phyloP scores from a whole-genome alignment of 1,284 basidiomycete species.

The Trametes polyzona region DNA sequence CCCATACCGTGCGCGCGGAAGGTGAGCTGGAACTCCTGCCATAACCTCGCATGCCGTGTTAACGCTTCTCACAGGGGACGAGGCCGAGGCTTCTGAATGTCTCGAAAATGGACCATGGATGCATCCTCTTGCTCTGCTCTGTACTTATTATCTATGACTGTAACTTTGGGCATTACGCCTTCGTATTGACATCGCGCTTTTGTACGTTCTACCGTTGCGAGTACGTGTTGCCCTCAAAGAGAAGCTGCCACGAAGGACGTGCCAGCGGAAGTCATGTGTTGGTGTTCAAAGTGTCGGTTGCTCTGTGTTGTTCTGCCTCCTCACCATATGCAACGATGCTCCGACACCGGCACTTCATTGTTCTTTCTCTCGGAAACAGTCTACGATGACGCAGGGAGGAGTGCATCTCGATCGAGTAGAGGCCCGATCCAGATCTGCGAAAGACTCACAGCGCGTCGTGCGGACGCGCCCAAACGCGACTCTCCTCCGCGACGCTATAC shows the following conservation, averaged over 20 bases:
- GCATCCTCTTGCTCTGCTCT: conserved; percentile 19
- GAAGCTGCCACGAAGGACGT: too few relatives aligned
- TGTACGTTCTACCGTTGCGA: background rate
- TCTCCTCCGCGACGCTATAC: too few relatives aligned
- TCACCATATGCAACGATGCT: too few relatives aligned
- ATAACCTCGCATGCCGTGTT: background rate
- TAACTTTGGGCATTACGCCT: conserved; percentile 28
- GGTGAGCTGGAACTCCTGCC: conserved; percentile 58
- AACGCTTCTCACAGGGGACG: conserved; percentile 55
- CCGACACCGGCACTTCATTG: too few relatives aligned
- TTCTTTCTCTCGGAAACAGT: too few relatives aligned
- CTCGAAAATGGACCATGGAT: conserved; percentile 31
- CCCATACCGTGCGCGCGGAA: conserved; percentile 82
- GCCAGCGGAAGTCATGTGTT: too few relatives aligned
- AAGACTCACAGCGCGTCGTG: background rate
- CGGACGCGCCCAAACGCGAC: background rate
- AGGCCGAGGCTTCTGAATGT: conserved; percentile 65
- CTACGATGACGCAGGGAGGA: too few relatives aligned
- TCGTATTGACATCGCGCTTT: conserved; percentile 19
- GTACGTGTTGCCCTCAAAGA: too few relatives aligned
- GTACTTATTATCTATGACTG: conserved; percentile 31
- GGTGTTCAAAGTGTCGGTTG: too few relatives aligned
- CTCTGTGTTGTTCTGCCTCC: too few relatives aligned
- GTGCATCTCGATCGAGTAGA: background rate
- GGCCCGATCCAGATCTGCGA: background rate